A percentile compares a stretch with the other conserved stretches of the same genome.
These are phyloP conservation scores for Tagetes erecta DNA, from an alignment of 129 eudicot genomes.

Conservation along the genomic window DNA sequence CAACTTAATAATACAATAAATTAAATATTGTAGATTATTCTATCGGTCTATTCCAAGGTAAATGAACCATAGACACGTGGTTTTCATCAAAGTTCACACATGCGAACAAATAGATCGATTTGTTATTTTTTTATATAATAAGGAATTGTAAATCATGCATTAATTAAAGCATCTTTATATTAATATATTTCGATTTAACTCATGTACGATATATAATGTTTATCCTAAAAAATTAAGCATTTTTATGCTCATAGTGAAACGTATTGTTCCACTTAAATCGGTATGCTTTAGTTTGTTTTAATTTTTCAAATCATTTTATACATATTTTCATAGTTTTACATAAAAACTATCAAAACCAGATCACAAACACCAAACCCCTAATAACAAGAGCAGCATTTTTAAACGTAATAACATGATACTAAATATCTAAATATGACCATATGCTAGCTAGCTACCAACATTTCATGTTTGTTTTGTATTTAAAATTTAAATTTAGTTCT, in stretches of 20 bases:
- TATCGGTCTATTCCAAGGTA: background rate
- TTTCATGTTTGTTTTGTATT: background rate
- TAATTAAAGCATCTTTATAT: background rate
- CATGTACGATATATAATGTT: background rate
- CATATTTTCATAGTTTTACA: background rate
- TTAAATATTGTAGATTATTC: no score
- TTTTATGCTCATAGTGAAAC: no score
- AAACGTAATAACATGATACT: background rate
- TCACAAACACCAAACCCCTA: background rate
- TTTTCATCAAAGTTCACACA: background rate
- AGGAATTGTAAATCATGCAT: background rate
- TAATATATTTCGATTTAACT: no score
- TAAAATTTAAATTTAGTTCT: background rate
- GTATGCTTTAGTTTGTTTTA: no score
- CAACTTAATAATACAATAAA: background rate
- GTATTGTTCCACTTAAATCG: no score
- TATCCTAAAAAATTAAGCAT: background rate
- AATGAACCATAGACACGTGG: slow-evolving; percentile 24
- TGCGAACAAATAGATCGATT: slow-evolving; percentile 1
- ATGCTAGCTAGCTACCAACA: slow-evolving; percentile 1
- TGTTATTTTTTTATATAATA: background rate
- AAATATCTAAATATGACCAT: background rate
- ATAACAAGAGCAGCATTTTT: background rate
- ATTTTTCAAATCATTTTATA: no score
- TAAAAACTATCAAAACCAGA: background rate